Conservation (phyloP, 2,329 filamentous ascomycete species). For the Xylariaceae sp. region DNA sequence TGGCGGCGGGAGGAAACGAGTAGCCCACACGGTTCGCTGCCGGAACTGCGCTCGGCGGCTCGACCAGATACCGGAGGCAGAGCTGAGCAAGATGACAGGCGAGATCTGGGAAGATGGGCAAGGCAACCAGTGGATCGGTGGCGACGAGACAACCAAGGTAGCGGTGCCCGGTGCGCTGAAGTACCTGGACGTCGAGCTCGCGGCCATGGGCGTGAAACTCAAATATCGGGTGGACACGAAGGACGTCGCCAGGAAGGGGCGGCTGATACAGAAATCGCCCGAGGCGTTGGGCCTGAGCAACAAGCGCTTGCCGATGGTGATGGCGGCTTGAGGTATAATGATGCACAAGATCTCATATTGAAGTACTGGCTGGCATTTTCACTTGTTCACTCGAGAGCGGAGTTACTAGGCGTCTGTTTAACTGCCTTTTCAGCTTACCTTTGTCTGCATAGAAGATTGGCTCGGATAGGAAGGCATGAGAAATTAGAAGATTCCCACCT, state of each 20-base stretch:
- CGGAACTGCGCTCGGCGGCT: conserved; percentile 65
- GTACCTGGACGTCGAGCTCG: conserved; percentile 90
- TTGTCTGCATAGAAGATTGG: conserved; percentile 3
- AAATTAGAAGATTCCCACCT: not conserved
- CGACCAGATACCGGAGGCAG: conserved; percentile 52
- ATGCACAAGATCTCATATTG: not conserved
- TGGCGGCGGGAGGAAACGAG: conserved; percentile 57
- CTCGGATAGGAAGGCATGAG: not conserved
- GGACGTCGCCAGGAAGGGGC: conserved; percentile 56
- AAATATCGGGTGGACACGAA: conserved; percentile 67
- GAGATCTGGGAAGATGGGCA: conserved; percentile 92
- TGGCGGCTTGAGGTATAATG: conserved; percentile 20
- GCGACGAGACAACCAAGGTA: conserved; percentile 84
- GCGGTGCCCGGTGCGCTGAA: conserved; percentile 89
- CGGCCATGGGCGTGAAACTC: conserved; percentile 92
- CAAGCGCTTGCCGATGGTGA: conserved; percentile 20
- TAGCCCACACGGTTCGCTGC: conserved; percentile 68
- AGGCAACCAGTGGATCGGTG: conserved; percentile 78
- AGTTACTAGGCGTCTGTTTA: conserved; percentile 11
- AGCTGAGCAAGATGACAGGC: conserved; percentile 52
- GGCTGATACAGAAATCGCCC: conserved; percentile 36
- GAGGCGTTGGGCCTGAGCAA: conserved; percentile 28
- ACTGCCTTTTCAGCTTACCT: not conserved
- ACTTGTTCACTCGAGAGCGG: conserved; percentile 10
- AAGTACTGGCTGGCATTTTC: conserved; percentile 10